A percentile compares a stretch with the other conserved stretches of the same genome.
phyloP scores from a whole-genome alignment of 306 rosid species.

The Inga laurina region DNA sequence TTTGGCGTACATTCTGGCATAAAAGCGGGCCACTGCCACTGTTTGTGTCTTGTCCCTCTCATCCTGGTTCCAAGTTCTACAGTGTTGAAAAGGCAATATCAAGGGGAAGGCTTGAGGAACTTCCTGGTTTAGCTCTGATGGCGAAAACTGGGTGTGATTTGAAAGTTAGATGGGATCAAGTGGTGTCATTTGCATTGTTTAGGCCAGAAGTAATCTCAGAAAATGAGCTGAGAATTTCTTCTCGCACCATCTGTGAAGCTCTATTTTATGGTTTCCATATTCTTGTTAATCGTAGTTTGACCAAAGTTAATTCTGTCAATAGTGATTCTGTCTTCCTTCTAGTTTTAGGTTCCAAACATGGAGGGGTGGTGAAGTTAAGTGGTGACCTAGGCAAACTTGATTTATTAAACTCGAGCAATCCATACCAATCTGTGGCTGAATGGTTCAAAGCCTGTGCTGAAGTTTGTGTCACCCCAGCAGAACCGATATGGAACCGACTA shows the following conservation, averaged over 20 bases:
- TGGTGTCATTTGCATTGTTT: slow-evolving; percentile 68
- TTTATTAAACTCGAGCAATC: slow-evolving; percentile 60
- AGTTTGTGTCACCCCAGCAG: slow-evolving; percentile 67
- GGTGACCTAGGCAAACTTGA: slow-evolving; percentile 86
- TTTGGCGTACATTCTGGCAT: slow-evolving; percentile 97
- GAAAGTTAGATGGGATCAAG: slow-evolving; percentile 80
- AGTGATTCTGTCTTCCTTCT: slow-evolving; percentile 68
- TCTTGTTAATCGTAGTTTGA: slow-evolving; percentile 77
- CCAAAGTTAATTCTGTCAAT: slow-evolving; percentile 57
- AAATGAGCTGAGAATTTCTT: slow-evolving; percentile 51
- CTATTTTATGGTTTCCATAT: slow-evolving; percentile 88
- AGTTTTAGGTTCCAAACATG: slow-evolving; percentile 75
- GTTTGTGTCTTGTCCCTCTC: slow-evolving; percentile 74
- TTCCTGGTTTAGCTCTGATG: slow-evolving; percentile 72
- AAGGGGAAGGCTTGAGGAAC: slow-evolving; percentile 69
- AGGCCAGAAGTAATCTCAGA: slow-evolving; percentile 64
- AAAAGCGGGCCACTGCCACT: slow-evolving; percentile 74
- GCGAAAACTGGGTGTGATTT: slow-evolving; percentile 58
- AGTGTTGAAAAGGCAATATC: slow-evolving; percentile 78
- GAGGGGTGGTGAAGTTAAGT: slow-evolving; percentile 71
- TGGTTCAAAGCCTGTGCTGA: slow-evolving; percentile 75
- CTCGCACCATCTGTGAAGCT: slow-evolving; percentile 73
- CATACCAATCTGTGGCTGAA: slow-evolving; percentile 68
- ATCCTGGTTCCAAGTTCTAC: slow-evolving; percentile 75
- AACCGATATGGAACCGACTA: slow-evolving; percentile 79